Evolutionary conservation across 2,329 filamentous ascomycete species (phyloP).

Genomic region (Aspergillus amoenus): DNA sequence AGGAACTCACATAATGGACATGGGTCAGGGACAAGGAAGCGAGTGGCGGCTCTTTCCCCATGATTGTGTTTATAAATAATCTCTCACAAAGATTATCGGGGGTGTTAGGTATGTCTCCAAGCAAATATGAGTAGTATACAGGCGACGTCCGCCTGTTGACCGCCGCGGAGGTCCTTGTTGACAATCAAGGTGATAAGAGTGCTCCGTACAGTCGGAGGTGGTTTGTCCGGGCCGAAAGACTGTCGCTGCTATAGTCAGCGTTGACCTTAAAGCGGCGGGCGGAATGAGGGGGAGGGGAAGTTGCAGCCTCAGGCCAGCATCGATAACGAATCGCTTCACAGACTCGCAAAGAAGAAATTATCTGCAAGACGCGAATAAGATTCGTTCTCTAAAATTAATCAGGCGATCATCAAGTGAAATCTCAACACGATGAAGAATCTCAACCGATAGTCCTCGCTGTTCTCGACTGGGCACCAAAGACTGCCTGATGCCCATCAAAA

Average conservation of each 20-base stretch:
- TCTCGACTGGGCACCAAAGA: conserved; percentile 18
- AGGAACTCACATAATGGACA: conserved; percentile 83
- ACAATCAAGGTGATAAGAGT: not conserved
- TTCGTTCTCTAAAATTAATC: not conserved
- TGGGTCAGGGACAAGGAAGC: conserved; percentile 93
- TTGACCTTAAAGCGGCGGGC: conserved; percentile 16
- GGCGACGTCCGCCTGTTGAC: not conserved
- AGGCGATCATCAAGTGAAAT: conserved; percentile 1
- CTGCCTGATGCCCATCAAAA: conserved; percentile 18
- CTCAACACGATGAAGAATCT: conserved; percentile 4
- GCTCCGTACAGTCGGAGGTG: not conserved
- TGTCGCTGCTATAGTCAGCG: conserved; percentile 10
- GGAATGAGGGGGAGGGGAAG: conserved; percentile 24
- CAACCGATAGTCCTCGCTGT: not conserved
- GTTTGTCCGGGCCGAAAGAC: conserved; percentile 7
- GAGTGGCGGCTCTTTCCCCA: conserved; percentile 54
- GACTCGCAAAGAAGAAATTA: not conserved
- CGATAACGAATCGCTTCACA: conserved; percentile 5
- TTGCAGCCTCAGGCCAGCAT: conserved; percentile 10
- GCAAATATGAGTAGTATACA: not conserved
- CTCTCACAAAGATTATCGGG: not conserved
- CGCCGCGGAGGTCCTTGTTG: not conserved
- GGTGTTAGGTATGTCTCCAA: not conserved
- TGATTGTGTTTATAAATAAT: not conserved
- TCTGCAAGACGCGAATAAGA: not conserved